Conservation (phyloP, 73 alveolate species). For the Paraurostyla sp. region DNA sequence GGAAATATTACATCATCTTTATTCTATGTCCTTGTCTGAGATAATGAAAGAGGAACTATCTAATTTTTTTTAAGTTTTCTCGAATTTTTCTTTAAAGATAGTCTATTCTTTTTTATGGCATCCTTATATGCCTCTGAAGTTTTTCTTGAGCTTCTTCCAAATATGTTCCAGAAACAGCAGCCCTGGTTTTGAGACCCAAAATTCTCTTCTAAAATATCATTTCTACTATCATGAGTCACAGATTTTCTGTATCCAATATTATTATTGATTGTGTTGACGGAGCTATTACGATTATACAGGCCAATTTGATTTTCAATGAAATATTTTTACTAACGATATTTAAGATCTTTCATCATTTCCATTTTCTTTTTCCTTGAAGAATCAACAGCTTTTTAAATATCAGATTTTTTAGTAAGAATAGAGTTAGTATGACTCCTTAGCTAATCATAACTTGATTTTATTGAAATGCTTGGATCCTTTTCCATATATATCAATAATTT, state of each 20-base stretch:
- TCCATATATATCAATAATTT: not conserved
- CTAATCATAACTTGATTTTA: not conserved
- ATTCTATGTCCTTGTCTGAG: not conserved
- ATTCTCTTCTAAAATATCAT: not conserved
- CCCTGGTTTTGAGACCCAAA: not conserved
- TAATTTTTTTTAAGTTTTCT: not conserved
- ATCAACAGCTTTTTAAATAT: not conserved
- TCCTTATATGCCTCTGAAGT: no score
- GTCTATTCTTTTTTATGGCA: not conserved
- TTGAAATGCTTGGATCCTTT: not conserved
- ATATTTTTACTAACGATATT: not conserved
- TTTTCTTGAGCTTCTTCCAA: no score
- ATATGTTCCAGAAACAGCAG: conserved; percentile 31
- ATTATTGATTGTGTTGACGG: not conserved
- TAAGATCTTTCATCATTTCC: not conserved
- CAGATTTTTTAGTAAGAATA: not conserved
- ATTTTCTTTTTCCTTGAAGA: not conserved
- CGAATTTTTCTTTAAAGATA: not conserved
- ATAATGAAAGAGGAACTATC: not conserved
- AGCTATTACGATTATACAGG: not conserved
- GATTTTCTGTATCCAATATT: not conserved
- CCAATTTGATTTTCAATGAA: not conserved
- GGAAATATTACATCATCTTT: conserved; percentile 15
- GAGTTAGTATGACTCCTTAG: not conserved
- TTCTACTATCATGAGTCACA: not conserved